Conservation (phyloP, 257 asterid species). For the Cruciata laevipes region DNA sequence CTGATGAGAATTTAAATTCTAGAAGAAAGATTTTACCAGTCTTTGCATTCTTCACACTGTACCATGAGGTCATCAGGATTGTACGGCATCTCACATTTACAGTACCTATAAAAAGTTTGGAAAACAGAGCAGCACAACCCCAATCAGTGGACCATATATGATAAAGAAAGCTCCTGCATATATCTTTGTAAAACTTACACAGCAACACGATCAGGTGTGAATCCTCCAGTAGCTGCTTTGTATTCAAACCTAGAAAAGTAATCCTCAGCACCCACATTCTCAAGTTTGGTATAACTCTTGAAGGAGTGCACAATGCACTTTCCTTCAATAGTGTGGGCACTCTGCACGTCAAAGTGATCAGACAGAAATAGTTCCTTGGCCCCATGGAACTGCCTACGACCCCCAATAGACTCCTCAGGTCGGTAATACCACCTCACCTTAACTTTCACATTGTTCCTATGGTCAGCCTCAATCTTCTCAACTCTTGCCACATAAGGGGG, state of each 20-base stretch:
- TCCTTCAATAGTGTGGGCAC: slow-evolving; percentile 89
- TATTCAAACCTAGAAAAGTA: slow-evolving; percentile 82
- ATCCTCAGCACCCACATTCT: slow-evolving; percentile 78
- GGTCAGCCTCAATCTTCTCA: slow-evolving; percentile 72
- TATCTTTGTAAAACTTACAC: slow-evolving; percentile 45
- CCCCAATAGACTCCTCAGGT: slow-evolving; percentile 82
- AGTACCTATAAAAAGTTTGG: slow-evolving; percentile 40
- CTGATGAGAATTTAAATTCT: no score
- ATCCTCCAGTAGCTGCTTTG: slow-evolving; percentile 86
- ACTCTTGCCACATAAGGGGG: slow-evolving; percentile 82
- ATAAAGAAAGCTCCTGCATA: background rate
- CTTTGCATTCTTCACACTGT: slow-evolving; percentile 78
- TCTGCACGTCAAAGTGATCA: slow-evolving; percentile 74
- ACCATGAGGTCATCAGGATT: slow-evolving; percentile 90
- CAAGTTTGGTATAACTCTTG: slow-evolving; percentile 75
- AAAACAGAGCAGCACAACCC: background rate
- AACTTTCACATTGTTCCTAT: slow-evolving; percentile 63
- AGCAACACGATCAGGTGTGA: slow-evolving; percentile 87
- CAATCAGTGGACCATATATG: slow-evolving; percentile 1
- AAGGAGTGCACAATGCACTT: slow-evolving; percentile 78
- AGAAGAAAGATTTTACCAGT: slow-evolving; percentile 28
- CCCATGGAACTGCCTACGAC: slow-evolving; percentile 88
- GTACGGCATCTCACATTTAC: slow-evolving; percentile 90
- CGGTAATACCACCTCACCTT: slow-evolving; percentile 78
- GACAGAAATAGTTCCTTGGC: slow-evolving; percentile 83